Evolutionary conservation across 1,284 basidiomycete genomes (phyloP).

Genomic region (Trametes sp.): DNA sequence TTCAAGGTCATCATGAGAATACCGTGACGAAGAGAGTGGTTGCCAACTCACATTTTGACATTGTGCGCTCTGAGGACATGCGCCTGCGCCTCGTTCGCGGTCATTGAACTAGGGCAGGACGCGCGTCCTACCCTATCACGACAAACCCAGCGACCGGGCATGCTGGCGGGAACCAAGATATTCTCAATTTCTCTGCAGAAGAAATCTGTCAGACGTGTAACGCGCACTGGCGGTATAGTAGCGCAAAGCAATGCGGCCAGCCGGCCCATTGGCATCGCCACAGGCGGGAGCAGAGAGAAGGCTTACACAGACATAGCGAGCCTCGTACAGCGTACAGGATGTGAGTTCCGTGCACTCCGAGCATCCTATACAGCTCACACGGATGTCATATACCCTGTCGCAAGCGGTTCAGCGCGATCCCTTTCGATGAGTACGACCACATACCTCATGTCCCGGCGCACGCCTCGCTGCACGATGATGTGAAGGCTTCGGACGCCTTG

Average conservation of each 20-base stretch:
- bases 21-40: neutral
- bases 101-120: neutral
- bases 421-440: constrained; percentile 15
- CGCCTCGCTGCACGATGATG: constrained; percentile 24
- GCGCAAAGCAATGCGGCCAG: too few species aligned
- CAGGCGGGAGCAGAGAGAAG: neutral
- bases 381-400: constrained; percentile 17
- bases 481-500: constrained; percentile 17
- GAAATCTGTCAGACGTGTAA: neutral
- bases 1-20: too few species aligned
- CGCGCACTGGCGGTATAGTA: neutral
- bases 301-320: neutral
- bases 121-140: neutral
- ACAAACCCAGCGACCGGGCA: neutral
- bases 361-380: constrained; percentile 12
- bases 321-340: constrained; percentile 5
- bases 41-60: neutral
- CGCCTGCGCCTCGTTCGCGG: neutral
- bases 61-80: neutral
- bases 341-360: constrained; percentile 8
- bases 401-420: constrained; percentile 22
- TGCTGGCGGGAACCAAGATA: neutral
- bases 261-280: neutral
- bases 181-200: neutral
- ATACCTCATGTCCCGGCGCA: constrained; percentile 27